Evolutionary conservation across 352 stramenopile genomes (phyloP), one percentile per base, ranked within the genome.

Genomic region (Pythium folliculosum): DNA sequence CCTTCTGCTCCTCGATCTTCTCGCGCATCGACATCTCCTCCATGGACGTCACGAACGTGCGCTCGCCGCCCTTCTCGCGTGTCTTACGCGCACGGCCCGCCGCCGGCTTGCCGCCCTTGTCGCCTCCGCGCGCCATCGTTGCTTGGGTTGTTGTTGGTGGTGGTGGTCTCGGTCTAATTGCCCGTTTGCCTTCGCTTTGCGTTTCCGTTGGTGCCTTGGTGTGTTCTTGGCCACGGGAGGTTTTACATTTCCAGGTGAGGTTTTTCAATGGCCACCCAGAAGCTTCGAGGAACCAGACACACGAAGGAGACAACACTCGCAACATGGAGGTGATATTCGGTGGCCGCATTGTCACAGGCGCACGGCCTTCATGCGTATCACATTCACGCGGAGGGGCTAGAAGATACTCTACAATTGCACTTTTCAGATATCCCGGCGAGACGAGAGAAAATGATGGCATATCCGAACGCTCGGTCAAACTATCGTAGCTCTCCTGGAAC

Each of bases 1-100:
- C 66, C 65, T 90, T 91, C 70, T 86, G 66, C 75, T 92, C 84
- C 66, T 94, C 83, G 52, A 89, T 71, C 58, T 77, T 72, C 69
- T 94, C 79, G 54, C 88, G 86, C 60, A 84, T 60, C 64, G 75
- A 84, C 73, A 96, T 90, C 63, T 96, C 88, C 77, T 96, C 88
- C 22, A 86, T 70, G 27, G 85, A 94, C 60, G 84, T 91, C 63
- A 96, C 88, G 64, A 94, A 92, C 65, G 80, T 92, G 35, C 85
- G 85, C 22, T 79, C 63, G 19, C 75, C 81, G 69, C 86, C 87
- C 68, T 94, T 92, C 67, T 92, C 84, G 50, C 49, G 45, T 21
- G 84, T 89, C 67, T 89, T 89, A 64, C 73, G 62, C 38, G 68
- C 40, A 52, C 44, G 69, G 70, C 75, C 89, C 47, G 77, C 80